Evolutionary conservation across 169 alveolate species (phyloP), one percentile per base, ranked within the genome.

Genomic region (Plasmodium cynomolgi): DNA sequence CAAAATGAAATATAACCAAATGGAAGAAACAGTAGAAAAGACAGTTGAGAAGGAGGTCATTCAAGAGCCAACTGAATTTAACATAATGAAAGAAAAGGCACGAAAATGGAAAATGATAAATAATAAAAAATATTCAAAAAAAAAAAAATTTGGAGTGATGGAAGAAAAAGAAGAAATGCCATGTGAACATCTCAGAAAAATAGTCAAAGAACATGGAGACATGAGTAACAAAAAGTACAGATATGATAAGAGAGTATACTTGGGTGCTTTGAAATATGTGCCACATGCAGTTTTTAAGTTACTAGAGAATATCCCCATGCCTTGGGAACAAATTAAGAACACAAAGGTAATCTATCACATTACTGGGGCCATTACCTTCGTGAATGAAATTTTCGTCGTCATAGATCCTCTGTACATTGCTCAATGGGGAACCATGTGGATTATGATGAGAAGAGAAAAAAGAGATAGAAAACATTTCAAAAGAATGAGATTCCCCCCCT

Each of bases 391-490:
- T 26, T 99, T 99, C 41, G 98, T 99, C 97, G 99, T 99, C 11
- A 99, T 99, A 73, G 99, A 99, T 94, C 99, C 99, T 0, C 97
- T 99, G 20, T 99, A 98, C 95, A 96, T 99, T 83, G 99, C 99
- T 7, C 99, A 99, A 95, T 99, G 99, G 99, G 99, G 99, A 9
- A 98, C 99, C 17, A 98, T 99, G 99, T 99, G 99, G 99, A 99
- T 99, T 33, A 98, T 99, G 99, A 99, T 99, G 99, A 97, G 99
- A 93, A 97, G 99, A 91, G 99, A 99, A 96, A 99, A 99, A 96
- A 97, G 99, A 84, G 99, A 99, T 96, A 96, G 99, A 72, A 97
- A 99, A 13, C 99, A 99, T 97, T 99, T 99, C 97, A 99, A 99
- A 97, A 98, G 99, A 94, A 99, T 99, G 99, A 97, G 99, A 91